Conservation (phyloP, 1,284 basidiomycete species). For the Fomitopsis betulina region DNA sequence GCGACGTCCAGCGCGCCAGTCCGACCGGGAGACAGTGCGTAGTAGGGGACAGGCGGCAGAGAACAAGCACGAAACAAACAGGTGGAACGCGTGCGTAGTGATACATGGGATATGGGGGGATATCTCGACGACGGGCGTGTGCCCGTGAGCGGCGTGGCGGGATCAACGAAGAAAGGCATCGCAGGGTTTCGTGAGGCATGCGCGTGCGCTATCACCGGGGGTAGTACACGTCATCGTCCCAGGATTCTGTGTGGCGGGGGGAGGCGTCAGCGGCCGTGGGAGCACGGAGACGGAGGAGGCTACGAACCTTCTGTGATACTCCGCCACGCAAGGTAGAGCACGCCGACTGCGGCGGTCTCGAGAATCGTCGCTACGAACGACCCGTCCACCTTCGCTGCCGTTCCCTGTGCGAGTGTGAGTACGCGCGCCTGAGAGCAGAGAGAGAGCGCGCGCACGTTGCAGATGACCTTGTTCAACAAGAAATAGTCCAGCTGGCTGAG, state of each 20-base stretch:
- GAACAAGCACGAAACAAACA: background rate
- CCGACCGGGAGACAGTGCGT: background rate
- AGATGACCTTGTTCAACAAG: slow-evolving; percentile 71
- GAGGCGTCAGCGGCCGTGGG: background rate
- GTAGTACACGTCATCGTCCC: slow-evolving; percentile 24
- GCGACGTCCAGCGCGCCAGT: background rate
- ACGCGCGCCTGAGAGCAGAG: background rate
- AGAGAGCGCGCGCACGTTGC: slow-evolving; percentile 48
- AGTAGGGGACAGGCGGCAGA: background rate
- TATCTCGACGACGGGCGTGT: background rate
- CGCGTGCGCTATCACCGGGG: slow-evolving; percentile 14
- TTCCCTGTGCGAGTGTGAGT: slow-evolving; percentile 14
- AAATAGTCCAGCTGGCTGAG: slow-evolving; percentile 76
- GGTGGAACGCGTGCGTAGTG: background rate
- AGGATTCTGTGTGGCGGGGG: slow-evolving; percentile 14
- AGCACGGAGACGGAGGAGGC: background rate
- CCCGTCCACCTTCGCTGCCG: slow-evolving; percentile 59
- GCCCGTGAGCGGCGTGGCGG: background rate
- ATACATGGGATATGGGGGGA: background rate
- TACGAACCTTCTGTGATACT: slow-evolving; percentile 81
- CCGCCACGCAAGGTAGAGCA: slow-evolving; percentile 75
- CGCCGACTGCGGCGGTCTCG: slow-evolving; percentile 67
- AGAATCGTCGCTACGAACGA: slow-evolving; percentile 77
- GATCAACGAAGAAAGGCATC: background rate
- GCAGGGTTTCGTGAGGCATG: background rate